These are phyloP conservation scores for Venturia oleaginea DNA, from an alignment of 2,329 filamentous ascomycete species.

Conservation along the genomic window DNA sequence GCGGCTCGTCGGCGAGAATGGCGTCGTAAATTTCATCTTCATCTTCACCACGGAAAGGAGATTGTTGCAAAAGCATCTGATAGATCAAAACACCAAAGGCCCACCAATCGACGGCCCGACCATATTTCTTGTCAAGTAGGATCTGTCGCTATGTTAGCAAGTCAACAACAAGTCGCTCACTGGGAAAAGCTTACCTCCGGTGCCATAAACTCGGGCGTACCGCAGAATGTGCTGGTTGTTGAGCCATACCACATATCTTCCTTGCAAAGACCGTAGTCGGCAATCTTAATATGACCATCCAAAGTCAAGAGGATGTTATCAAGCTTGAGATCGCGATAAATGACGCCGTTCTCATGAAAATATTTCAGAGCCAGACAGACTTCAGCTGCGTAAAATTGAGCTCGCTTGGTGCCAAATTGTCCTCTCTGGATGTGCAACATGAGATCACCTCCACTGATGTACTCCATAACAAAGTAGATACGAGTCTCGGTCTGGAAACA, in stretches of 20 bases:
- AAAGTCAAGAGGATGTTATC: slow-evolving; percentile 88
- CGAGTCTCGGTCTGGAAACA: slow-evolving; percentile 98
- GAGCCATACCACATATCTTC: slow-evolving; percentile 99
- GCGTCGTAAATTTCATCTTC: slow-evolving; percentile 99
- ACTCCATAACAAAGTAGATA: slow-evolving; percentile 99
- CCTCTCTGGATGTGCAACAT: slow-evolving; percentile 99
- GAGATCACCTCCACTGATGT: slow-evolving; percentile 94
- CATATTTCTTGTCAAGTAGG: slow-evolving; percentile 95
- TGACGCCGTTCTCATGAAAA: slow-evolving; percentile 98
- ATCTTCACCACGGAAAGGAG: slow-evolving; percentile 95
- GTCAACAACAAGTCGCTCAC: slow-evolving; percentile 22
- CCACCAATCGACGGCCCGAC: slow-evolving; percentile 97
- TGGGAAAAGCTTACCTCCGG: slow-evolving; percentile 58
- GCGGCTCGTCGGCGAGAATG: slow-evolving; percentile 90
- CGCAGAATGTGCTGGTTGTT: slow-evolving; percentile 95
- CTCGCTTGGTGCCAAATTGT: slow-evolving; percentile 89
- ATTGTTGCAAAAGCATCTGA: slow-evolving; percentile 98
- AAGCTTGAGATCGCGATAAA: slow-evolving; percentile 76
- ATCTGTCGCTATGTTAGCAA: slow-evolving; percentile 48
- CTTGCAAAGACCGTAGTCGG: slow-evolving; percentile 96
- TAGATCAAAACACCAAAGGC: slow-evolving; percentile 98
- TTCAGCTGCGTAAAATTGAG: slow-evolving; percentile 97
- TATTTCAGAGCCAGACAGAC: slow-evolving; percentile 97
- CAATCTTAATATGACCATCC: slow-evolving; percentile 98
- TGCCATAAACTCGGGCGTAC: slow-evolving; percentile 99